Conservation (phyloP, 768 basidiomycete species). For the Serpula lacrymans region DNA sequence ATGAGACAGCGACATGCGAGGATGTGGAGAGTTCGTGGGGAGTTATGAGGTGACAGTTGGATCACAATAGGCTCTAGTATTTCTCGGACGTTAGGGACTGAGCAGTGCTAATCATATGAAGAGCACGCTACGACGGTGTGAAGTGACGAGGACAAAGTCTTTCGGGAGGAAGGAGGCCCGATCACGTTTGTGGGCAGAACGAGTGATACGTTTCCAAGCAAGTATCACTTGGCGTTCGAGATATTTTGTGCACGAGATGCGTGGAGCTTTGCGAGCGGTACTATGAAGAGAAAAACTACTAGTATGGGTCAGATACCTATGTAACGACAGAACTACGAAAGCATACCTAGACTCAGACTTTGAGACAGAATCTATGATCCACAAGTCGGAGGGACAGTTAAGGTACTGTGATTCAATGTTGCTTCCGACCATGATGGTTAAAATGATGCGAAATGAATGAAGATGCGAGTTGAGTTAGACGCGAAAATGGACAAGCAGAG, state of each 20-base stretch:
- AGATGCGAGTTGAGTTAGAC: too few relatives aligned
- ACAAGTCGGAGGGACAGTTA: too few relatives aligned
- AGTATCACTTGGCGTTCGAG: slow-evolving; percentile 57
- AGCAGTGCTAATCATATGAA: slow-evolving; percentile 22
- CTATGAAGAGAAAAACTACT: too few relatives aligned
- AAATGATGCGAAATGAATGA: too few relatives aligned
- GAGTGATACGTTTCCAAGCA: slow-evolving; percentile 61
- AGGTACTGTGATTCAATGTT: too few relatives aligned
- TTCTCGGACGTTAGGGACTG: slow-evolving; percentile 28
- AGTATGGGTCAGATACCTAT: too few relatives aligned
- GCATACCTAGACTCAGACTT: too few relatives aligned
- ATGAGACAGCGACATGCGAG: neutral
- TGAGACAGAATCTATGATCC: too few relatives aligned
- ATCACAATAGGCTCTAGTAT: slow-evolving; percentile 16
- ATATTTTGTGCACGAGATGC: slow-evolving; percentile 38
- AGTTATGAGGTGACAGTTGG: slow-evolving; percentile 13
- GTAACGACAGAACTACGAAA: too few relatives aligned
- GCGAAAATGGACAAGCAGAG: too few relatives aligned
- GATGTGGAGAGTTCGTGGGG: neutral
- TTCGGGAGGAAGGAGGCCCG: slow-evolving; percentile 52
- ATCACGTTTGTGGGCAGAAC: slow-evolving; percentile 46
- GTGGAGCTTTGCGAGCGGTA: too few relatives aligned
- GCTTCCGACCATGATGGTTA: too few relatives aligned
- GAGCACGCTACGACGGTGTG: slow-evolving; percentile 50
- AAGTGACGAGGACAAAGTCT: slow-evolving; percentile 61